Base-by-base conservation (phyloP, 306 rosid species). In the Styphnolobium japonicum region DNA sequence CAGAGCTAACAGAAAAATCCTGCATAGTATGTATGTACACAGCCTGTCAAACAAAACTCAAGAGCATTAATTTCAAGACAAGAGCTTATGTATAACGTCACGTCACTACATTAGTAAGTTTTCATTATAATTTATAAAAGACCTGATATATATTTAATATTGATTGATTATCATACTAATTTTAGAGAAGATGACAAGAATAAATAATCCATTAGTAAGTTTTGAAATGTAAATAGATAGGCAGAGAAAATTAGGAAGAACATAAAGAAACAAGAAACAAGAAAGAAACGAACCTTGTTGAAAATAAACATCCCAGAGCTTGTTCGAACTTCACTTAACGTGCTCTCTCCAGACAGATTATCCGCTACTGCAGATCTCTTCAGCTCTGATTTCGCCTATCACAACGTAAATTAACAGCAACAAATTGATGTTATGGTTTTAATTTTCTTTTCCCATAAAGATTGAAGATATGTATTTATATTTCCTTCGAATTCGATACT, bases 301-400 rank as follows among this genome's bases (percentile, higher is more conserved):
- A 89, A 4, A 52, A 95, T 95, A 89, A 95, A 93, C 96, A 88
- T 92, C 60, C 99, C 99, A 21, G 99, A 93, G 91, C 99, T 95
- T 19, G 98, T 95, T 40, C 99, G 92, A 29, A 90, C 96, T 57
- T 93, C 90, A 79, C 99, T 95, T 23, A 91, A 86, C 89, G 69
- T 75, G 80, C 96, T 86, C 75, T 90, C 52, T 61, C 99, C 98
- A 0, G 98, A 91, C 45, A 73, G 45, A 70, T 89, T 80, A 86
- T 95, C 97, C 10, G 98, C 98, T 31, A 95, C 99, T 4, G 95
- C 92, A 71, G 99, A 95, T 91, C 99, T 87, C 94, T 93, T 90
- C 45, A 93, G 83, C 91, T 95, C 99, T 10, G 92, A 83, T 83
- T 91, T 93, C 14, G 99, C 99, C 99, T 95, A 88, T 22, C 7